Evolutionary conservation across 495 filamentous ascomycete species (phyloP), one percentile per base, ranked within the genome.

Genomic region (Durotheca rogersii): DNA sequence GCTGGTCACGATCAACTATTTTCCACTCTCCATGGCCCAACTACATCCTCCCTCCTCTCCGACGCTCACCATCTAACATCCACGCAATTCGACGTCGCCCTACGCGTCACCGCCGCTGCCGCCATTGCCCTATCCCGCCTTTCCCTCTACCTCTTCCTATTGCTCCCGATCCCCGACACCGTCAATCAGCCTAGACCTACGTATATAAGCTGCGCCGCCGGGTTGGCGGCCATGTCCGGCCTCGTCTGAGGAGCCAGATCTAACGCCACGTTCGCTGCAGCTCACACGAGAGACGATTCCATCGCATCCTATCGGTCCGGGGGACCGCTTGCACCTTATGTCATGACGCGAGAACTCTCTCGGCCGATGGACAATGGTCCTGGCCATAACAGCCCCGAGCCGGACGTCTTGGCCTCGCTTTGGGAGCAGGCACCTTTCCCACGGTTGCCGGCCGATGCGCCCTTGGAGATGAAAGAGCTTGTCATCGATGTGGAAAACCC

Each of bases 401-500:
- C 39, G 14, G 61, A 65, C 9, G 36, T 77, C 44, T 58, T 78
- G 23, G 71, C 67, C 36, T 73, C 71, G 23, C 72, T 80, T 12
- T 80, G 78, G 77, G 68, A 74, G 44, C 64, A 72, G 14, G 76
- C 71, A 11, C 72, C 71, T 6, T 79, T 80, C 43, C 69, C 76
- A 18, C 65, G 68, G 38, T 63, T 81, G 21, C 78, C 78, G 2
- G 52, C 51, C 16, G 76, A 80, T 65, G 78, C 77, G 33, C 78
- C 78, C 4, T 44, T 50, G 38, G 76, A 79, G 55, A 62, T 81
- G 55, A 74, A 58, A 42, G 73, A 75, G 9, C 49, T 76, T 40
- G 66, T 74, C 25, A 65, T 76, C 32, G 64, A 79, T 33, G 64
- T 81, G 39, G 74, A 78, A 31, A 76, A 79, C 40, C 77, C 77